Conservation (phyloP, 345 rosid species). For the Gossypium australe region DNA sequence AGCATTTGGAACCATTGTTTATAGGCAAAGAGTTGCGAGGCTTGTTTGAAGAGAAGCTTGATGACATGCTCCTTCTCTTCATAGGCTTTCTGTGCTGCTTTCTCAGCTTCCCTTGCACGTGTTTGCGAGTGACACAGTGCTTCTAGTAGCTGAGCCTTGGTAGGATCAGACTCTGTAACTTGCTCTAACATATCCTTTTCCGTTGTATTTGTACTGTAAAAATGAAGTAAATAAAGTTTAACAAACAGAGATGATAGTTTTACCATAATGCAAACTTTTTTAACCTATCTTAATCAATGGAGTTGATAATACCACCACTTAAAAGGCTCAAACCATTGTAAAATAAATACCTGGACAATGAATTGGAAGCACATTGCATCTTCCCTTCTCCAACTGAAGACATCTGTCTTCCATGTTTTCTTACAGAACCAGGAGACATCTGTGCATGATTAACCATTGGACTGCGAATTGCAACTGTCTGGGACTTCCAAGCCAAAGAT, state of each 20-base stretch:
- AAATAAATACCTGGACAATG: conserved; percentile 36
- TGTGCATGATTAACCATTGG: conserved; percentile 20
- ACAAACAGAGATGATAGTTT: not conserved
- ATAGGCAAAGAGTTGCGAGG: conserved; percentile 88
- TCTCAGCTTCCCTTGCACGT: conserved; percentile 96
- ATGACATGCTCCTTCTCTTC: conserved; percentile 81
- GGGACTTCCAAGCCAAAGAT: conserved; percentile 29
- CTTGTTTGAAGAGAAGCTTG: conserved; percentile 83
- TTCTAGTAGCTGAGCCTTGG: conserved; percentile 73
- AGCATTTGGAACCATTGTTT: conserved; percentile 84
- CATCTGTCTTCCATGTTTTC: conserved; percentile 19
- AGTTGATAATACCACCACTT: not conserved
- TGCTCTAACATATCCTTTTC: conserved; percentile 25
- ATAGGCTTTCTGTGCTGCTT: conserved; percentile 65
- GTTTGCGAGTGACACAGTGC: conserved; percentile 93
- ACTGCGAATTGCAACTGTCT: conserved; percentile 22
- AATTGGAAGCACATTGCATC: conserved; percentile 25
- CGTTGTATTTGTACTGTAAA: conserved; percentile 19
- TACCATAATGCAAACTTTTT: not conserved
- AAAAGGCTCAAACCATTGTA: too few species aligned
- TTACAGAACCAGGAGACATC: conserved; percentile 16
- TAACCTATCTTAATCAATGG: not conserved
- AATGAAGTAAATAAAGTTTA: conserved; percentile 2
- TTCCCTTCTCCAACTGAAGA: conserved; percentile 25
- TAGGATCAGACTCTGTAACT: conserved; percentile 40